Evolutionary conservation across 1,284 basidiomycete species (phyloP), one percentile per base, ranked within the genome.

Genomic region (Schizophyllum commune): DNA sequence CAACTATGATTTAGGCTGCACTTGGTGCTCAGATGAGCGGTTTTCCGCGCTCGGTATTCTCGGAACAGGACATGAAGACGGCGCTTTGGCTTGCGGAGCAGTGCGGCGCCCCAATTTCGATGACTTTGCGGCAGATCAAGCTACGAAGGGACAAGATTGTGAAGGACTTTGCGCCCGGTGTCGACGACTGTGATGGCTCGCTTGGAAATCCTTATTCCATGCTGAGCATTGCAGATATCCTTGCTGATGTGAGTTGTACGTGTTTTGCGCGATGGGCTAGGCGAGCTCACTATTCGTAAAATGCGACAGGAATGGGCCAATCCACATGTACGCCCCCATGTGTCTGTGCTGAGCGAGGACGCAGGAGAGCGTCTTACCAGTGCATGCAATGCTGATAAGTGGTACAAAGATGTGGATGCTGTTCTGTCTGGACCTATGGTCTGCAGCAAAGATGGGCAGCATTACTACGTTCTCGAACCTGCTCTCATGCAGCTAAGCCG

Each of bases 271-370:
- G 32, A 13, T 51, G 47, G 11, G n/a, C n/a, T 51, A 11, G n/a
- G 11, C n/a, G 11, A 51, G n/a, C 11, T 11, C 11, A 11, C n/a
- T 52, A 20, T 8, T 33, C 32, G 17, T 32, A 65, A n/a, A n/a
- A n/a, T n/a, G n/a, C n/a, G n/a, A n/a, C n/a, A n/a, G 64, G 64
- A 65, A 56, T 63, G 57, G 32, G 60, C 60, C n/a, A 65, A 65
- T 52, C 64, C 64, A 0, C n/a, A n/a, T n/a, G n/a, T n/a, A n/a
- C n/a, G n/a, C n/a, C n/a, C n/a, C n/a, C n/a, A n/a, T n/a, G n/a
- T n/a, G n/a, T n/a, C n/a, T n/a, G n/a, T n/a, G n/a, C n/a, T n/a
- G n/a, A n/a, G n/a, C n/a, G n/a, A n/a, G n/a, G n/a, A n/a, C n/a
- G n/a, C n/a, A n/a, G n/a, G n/a, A n/a, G n/a, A n/a, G n/a, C n/a